phyloP scores from a whole-genome alignment of 805 yeast genomes.

The Lipomyces yamadae region DNA sequence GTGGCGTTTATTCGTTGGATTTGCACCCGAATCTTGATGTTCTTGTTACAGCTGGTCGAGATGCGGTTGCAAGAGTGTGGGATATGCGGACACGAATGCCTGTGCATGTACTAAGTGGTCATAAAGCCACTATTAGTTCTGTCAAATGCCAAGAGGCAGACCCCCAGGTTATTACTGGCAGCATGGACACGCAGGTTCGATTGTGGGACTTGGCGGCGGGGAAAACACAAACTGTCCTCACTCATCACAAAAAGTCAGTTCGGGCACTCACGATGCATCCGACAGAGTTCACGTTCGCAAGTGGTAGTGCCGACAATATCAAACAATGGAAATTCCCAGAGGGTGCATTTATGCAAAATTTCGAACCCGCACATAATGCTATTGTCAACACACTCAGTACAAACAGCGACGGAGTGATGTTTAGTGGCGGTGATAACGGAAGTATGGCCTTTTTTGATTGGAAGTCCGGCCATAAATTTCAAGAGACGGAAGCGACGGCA shows the following conservation, averaged over 20 bases:
- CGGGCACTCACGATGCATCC: slow-evolving; percentile 75
- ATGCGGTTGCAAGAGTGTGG: slow-evolving; percentile 87
- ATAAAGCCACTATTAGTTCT: slow-evolving; percentile 71
- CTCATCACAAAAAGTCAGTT: slow-evolving; percentile 84
- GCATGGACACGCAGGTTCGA: slow-evolving; percentile 82
- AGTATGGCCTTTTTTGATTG: slow-evolving; percentile 78
- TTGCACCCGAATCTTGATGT: slow-evolving; percentile 87
- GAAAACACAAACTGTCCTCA: slow-evolving; percentile 67
- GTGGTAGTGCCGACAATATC: slow-evolving; percentile 81
- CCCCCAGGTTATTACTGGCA: slow-evolving; percentile 83
- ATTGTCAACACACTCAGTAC: slow-evolving; percentile 73
- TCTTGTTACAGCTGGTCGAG: slow-evolving; percentile 86
- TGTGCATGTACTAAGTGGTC: slow-evolving; percentile 81
- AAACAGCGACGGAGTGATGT: slow-evolving; percentile 67
- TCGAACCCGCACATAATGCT: slow-evolving; percentile 51
- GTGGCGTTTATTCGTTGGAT: slow-evolving; percentile 83
- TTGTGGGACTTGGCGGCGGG: slow-evolving; percentile 92
- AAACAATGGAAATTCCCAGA: slow-evolving; percentile 84
- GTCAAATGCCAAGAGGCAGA: slow-evolving; percentile 71
- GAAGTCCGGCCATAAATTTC: slow-evolving; percentile 67
- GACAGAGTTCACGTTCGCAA: slow-evolving; percentile 69
- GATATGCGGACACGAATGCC: slow-evolving; percentile 82
- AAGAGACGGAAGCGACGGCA: slow-evolving; percentile 56
- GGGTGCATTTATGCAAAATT: slow-evolving; percentile 70
- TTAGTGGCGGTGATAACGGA: slow-evolving; percentile 87